A percentile compares a stretch with the other conserved stretches of the same genome.
Conservation (phyloP, 73 alveolate species). For the Paramecium tetraurelia region DNA sequence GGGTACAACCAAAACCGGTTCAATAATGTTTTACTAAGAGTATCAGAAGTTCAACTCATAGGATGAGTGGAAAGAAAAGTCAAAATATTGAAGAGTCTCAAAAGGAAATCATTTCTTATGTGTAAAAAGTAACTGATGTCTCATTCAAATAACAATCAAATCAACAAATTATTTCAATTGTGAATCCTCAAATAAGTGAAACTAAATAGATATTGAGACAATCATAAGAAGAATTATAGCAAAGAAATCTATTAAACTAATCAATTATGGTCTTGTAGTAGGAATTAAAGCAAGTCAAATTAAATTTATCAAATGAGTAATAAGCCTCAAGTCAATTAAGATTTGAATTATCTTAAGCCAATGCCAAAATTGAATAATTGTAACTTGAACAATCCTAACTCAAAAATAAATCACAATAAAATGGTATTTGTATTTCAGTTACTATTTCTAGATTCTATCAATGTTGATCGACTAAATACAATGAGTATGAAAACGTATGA, state of each 20-base stretch:
- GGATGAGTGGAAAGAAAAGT: constrained; percentile 13
- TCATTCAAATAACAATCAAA: neutral
- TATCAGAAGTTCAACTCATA: neutral
- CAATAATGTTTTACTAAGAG: neutral
- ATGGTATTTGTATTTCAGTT: neutral
- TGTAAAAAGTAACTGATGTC: neutral
- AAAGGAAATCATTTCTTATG: neutral
- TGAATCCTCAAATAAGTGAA: neutral
- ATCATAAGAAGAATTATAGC: neutral
- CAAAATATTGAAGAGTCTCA: neutral
- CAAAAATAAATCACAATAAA: neutral
- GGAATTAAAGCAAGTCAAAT: neutral
- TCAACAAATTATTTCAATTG: neutral
- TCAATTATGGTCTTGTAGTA: neutral
- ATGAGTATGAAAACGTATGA: neutral
- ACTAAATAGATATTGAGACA: neutral
- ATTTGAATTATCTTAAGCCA: neutral
- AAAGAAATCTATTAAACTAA: neutral
- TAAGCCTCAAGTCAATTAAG: neutral
- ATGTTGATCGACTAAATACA: neutral
- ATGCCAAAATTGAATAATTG: neutral
- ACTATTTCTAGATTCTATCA: neutral
- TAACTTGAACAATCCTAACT: neutral
- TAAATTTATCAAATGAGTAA: neutral
- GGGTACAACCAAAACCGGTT: neutral